phyloP scores from a whole-genome alignment of 2,329 filamentous ascomycete species.

The Colletotrichum simmondsii region DNA sequence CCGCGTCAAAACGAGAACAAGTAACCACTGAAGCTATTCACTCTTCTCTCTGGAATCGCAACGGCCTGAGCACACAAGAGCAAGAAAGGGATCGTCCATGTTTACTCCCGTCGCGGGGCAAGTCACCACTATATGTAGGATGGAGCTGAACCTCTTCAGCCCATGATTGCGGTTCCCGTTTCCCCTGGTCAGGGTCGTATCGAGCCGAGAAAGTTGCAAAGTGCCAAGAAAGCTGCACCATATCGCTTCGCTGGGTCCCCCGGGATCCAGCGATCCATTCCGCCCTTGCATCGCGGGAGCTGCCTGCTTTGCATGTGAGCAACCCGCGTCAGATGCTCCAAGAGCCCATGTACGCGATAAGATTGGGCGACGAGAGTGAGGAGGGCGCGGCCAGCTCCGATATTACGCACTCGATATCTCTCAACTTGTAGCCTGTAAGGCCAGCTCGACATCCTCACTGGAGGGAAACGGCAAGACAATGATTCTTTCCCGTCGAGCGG shows the following conservation, averaged over 20 bases:
- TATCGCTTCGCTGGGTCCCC: no score
- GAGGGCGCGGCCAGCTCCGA: conserved; percentile 30
- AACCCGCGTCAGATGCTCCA: not conserved
- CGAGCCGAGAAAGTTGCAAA: not conserved
- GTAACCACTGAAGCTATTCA: not conserved
- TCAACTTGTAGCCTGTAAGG: no score
- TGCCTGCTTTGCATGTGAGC: conserved; percentile 20
- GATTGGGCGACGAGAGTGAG: not conserved
- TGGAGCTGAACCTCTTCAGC: conserved; percentile 1
- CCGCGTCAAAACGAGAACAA: not conserved
- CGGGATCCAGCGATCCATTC: conserved; percentile 8
- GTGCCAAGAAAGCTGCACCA: not conserved
- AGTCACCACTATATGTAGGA: not conserved
- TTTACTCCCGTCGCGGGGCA: not conserved
- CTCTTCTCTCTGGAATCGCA: conserved; percentile 13
- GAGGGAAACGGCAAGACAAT: not conserved
- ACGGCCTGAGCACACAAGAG: conserved; percentile 18
- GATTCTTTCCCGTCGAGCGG: not conserved
- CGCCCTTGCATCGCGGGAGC: conserved; percentile 30
- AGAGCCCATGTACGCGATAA: not conserved
- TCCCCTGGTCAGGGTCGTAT: conserved; percentile 8
- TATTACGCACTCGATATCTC: not conserved
- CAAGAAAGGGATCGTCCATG: not conserved
- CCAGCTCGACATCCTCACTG: conserved; percentile 13
- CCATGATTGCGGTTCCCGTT: not conserved